Percentiles rank a stretch among this genome's conserved stretches.
phyloP scores from a whole-genome alignment of 2,329 filamentous ascomycete species.

The Cyanodermella asteris region DNA sequence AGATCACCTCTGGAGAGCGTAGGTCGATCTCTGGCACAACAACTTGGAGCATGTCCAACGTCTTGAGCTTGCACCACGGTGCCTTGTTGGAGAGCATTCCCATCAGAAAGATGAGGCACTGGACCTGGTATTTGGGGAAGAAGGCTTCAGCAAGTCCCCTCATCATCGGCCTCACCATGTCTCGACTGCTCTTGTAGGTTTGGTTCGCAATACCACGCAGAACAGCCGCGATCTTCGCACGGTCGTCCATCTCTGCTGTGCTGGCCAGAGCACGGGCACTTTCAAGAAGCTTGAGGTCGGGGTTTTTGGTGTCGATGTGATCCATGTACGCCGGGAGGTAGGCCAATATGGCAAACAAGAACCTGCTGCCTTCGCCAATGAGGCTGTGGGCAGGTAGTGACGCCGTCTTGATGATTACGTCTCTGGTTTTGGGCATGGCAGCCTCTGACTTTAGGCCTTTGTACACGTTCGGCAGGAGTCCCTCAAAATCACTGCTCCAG shows the following conservation, averaged over 20 bases:
- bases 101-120: slow-evolving; percentile 72
- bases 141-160: slow-evolving; percentile 55
- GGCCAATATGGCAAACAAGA: slow-evolving; percentile 75
- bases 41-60: slow-evolving; percentile 70
- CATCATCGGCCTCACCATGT: slow-evolving; percentile 57
- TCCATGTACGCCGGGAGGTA: slow-evolving; percentile 74
- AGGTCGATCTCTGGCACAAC: slow-evolving; percentile 83
- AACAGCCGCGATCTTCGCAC: slow-evolving; percentile 42
- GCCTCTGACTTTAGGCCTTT: slow-evolving; percentile 77
- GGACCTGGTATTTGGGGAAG: slow-evolving; percentile 63
- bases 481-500: slow-evolving; percentile 80
- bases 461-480: slow-evolving; percentile 65
- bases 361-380: slow-evolving; percentile 58
- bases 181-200: slow-evolving; percentile 43
- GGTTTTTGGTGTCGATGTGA: slow-evolving; percentile 44
- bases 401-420: slow-evolving; percentile 57
- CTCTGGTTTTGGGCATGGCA: slow-evolving; percentile 57
- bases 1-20: slow-evolving; percentile 71
- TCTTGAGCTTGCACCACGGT: slow-evolving; percentile 78
- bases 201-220: slow-evolving; percentile 48
- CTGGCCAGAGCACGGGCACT: slow-evolving; percentile 49
- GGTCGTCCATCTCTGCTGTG: slow-evolving; percentile 52
- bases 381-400: slow-evolving; percentile 58
- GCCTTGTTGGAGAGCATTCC: slow-evolving; percentile 75
- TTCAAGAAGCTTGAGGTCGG: slow-evolving; percentile 32